Conservation (phyloP, 805 yeast species). For the Kregervanrija fluxuum region DNA sequence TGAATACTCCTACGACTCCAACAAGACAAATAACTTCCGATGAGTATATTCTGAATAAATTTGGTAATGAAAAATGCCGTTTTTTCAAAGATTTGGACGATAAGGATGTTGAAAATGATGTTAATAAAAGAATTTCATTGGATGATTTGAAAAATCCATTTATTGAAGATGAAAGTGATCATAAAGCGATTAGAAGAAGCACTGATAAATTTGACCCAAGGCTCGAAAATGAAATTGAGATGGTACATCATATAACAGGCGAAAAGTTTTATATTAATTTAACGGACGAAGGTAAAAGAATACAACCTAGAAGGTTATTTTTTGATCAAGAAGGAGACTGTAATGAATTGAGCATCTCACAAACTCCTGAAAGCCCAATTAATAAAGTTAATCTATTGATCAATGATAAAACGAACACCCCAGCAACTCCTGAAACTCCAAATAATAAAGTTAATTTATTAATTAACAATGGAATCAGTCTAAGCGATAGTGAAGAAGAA, state of each 20-base stretch:
- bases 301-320: constrained; percentile 33
- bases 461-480: not conserved
- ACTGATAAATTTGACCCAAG: constrained; percentile 10
- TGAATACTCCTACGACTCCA: constrained; percentile 29
- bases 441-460: not conserved
- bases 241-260: constrained; percentile 36
- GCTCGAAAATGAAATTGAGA: constrained; percentile 33
- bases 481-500: not conserved
- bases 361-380: not conserved
- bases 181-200: not conserved
- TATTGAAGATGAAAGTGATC: constrained; percentile 6
- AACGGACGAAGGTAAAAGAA: constrained; percentile 24
- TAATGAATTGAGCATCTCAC: not conserved
- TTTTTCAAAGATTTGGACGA: constrained; percentile 14
- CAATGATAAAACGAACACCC: too few species aligned
- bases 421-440: constrained; percentile 2
- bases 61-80: constrained; percentile 15
- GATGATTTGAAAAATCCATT: constrained; percentile 25
- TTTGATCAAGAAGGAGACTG: constrained; percentile 14
- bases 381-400: too few species aligned
- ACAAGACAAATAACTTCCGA: constrained; percentile 29
- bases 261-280: constrained; percentile 26
- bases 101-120: constrained; percentile 10
- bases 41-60: constrained; percentile 23
- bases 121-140: constrained; percentile 7